A percentile compares a stretch with the other conserved stretches of the same genome.
Conservation (phyloP, 1,139 yeast species). For the Kurtzmaniella quercitrusa region DNA sequence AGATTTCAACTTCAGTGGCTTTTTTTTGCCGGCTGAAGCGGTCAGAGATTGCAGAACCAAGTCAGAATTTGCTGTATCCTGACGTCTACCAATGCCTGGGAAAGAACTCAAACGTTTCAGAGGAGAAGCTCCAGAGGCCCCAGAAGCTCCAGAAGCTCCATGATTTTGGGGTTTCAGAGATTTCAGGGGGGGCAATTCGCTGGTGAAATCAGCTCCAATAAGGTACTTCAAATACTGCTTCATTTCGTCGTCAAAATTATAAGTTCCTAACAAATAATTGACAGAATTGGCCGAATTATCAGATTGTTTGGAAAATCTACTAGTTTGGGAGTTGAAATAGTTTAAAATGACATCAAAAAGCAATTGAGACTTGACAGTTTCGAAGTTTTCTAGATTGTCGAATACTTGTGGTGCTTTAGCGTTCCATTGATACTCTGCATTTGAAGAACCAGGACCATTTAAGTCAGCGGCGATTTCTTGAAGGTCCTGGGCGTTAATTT, state of each 20-base stretch:
- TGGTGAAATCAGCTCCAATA: slow-evolving; percentile 21
- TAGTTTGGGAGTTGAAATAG: slow-evolving; percentile 60
- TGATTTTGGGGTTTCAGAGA: neutral
- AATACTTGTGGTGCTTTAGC: slow-evolving; percentile 74
- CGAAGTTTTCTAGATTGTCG: slow-evolving; percentile 73
- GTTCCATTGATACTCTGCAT: slow-evolving; percentile 59
- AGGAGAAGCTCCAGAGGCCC: slow-evolving; percentile 2
- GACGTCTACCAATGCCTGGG: slow-evolving; percentile 1
- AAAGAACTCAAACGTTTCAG: slow-evolving; percentile 12
- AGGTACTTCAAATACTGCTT: slow-evolving; percentile 32
- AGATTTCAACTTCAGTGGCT: slow-evolving; percentile 54
- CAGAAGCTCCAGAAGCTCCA: slow-evolving; percentile 1
- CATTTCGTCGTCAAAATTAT: slow-evolving; percentile 38
- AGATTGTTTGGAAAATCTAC: slow-evolving; percentile 41
- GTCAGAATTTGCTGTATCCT: slow-evolving; percentile 1
- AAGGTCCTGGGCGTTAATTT: slow-evolving; percentile 40
- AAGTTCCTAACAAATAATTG: slow-evolving; percentile 53
- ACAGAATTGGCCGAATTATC: slow-evolving; percentile 62
- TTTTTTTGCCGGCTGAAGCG: slow-evolving; percentile 13
- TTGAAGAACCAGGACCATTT: slow-evolving; percentile 13
- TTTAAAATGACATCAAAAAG: slow-evolving; percentile 66
- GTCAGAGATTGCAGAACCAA: slow-evolving; percentile 5
- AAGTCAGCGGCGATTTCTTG: slow-evolving; percentile 28
- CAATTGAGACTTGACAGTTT: slow-evolving; percentile 59
- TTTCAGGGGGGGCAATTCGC: slow-evolving; percentile 5